Evolutionary conservation across 176 grass and related monocot genomes (phyloP).

Genomic region (Oryza meyeriana): DNA sequence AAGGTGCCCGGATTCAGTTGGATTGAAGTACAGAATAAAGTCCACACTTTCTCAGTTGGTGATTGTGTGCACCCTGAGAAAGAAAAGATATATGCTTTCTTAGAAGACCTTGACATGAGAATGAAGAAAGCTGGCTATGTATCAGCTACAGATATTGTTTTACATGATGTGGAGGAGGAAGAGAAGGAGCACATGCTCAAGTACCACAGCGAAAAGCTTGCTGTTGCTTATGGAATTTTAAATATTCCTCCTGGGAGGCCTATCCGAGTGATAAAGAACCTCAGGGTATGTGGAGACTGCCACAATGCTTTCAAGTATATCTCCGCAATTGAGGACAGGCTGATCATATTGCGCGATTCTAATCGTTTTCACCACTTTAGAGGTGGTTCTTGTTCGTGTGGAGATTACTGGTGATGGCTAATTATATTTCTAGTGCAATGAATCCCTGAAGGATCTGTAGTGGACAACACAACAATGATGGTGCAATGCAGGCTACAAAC

Average conservation of each 20-base stretch:
- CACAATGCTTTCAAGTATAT: constrained; percentile 91
- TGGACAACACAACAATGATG: neutral
- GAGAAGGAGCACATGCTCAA: constrained; percentile 92
- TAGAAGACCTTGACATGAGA: constrained; percentile 69
- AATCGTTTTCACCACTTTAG: constrained; percentile 95
- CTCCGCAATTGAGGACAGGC: constrained; percentile 72
- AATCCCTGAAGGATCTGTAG: neutral
- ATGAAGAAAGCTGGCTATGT: constrained; percentile 82
- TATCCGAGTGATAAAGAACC: constrained; percentile 83
- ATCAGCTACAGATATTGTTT: constrained; percentile 79
- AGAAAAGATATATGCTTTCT: constrained; percentile 79
- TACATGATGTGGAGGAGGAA: constrained; percentile 98
- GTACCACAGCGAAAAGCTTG: constrained; percentile 92
- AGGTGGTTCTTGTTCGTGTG: constrained; percentile 83
- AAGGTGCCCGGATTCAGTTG: constrained; percentile 91
- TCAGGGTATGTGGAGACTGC: constrained; percentile 81
- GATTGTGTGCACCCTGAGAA: constrained; percentile 81
- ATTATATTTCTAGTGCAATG: constrained; percentile 13
- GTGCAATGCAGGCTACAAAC: neutral
- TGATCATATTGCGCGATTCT: constrained; percentile 90
- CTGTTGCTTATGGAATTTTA: constrained; percentile 87
- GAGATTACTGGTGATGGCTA: constrained; percentile 78
- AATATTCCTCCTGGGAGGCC: constrained; percentile 73
- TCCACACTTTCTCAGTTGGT: constrained; percentile 79
- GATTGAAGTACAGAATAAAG: constrained; percentile 87